A percentile compares a stretch with the other conserved stretches of the same genome.
These are phyloP conservation scores for Erythrophleum ivorense DNA, from an alignment of 331 rosid species.

Conservation along the genomic window DNA sequence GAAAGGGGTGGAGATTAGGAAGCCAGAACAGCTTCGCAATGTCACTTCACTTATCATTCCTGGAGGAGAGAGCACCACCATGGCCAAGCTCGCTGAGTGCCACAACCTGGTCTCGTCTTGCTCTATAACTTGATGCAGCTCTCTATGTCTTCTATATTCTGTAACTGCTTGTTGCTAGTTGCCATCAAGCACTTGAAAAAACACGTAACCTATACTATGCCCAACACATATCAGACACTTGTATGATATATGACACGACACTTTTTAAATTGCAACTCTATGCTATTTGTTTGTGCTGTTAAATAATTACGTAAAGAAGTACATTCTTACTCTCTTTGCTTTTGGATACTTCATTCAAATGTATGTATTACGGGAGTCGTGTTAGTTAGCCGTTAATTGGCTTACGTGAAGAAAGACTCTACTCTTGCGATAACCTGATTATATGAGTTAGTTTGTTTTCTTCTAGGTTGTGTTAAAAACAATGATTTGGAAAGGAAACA, in stretches of 20 bases:
- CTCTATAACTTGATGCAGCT: not conserved
- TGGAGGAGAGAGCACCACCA: conserved; percentile 98
- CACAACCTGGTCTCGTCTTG: conserved; percentile 67
- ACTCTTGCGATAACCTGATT: not conserved
- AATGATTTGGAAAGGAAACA: not conserved
- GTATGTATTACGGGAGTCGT: not conserved
- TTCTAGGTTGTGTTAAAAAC: not conserved
- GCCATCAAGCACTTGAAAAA: not conserved
- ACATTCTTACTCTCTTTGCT: not conserved
- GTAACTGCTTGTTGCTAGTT: not conserved
- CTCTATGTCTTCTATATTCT: not conserved
- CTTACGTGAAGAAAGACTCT: not conserved
- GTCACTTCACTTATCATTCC: conserved; percentile 85
- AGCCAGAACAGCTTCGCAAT: conserved; percentile 81
- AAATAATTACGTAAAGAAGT: not conserved
- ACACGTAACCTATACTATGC: not conserved
- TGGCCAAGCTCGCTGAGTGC: conserved; percentile 93
- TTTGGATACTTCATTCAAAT: not conserved
- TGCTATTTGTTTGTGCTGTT: not conserved
- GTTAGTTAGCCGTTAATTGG: not conserved
- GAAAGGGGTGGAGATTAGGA: conserved; percentile 83
- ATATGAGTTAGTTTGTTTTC: not conserved
- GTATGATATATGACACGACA: not conserved
- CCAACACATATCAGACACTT: not conserved
- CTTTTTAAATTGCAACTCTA: not conserved